These are phyloP conservation scores for Phragmites australis DNA, from an alignment of 176 grass and related monocot genomes.

Conservation along the genomic window DNA sequence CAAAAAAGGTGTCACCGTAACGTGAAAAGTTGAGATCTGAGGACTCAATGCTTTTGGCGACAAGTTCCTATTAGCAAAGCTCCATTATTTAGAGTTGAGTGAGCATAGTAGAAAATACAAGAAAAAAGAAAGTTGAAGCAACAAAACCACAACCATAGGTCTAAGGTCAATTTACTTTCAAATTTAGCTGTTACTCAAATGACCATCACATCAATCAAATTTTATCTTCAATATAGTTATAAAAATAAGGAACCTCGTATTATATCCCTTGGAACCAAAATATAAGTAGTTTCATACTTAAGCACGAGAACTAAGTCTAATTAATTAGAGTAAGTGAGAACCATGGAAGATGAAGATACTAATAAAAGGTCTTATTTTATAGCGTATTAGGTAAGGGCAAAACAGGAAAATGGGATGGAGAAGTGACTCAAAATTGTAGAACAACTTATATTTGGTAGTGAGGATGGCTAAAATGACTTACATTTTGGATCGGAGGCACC, in stretches of 20 bases:
- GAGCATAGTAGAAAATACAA: not conserved
- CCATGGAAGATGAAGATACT: not conserved
- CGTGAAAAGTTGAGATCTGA: conserved; percentile 97
- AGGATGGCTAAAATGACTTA: not conserved
- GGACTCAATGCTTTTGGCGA: conserved; percentile 91
- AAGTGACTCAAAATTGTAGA: not conserved
- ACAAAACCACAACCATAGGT: not conserved
- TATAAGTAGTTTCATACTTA: too few relatives aligned
- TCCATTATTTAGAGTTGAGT: conserved; percentile 3
- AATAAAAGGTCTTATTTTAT: not conserved
- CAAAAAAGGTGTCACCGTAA: conserved; percentile 98
- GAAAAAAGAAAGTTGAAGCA: too few relatives aligned
- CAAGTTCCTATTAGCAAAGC: conserved; percentile 69
- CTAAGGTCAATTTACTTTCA: conserved; percentile 3
- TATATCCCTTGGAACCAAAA: not conserved
- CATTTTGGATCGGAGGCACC: not conserved
- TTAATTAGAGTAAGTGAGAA: too few relatives aligned
- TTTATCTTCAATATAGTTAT: not conserved
- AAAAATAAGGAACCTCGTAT: not conserved
- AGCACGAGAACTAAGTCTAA: too few relatives aligned
- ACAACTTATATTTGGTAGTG: not conserved
- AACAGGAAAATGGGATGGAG: not conserved
- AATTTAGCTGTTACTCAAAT: not conserved
- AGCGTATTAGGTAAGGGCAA: not conserved
- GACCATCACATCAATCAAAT: not conserved